Percentiles rank a stretch among this genome's conserved stretches.
Evolutionary conservation across 2,329 filamentous ascomycete genomes (phyloP).

Genomic region (Neospermospora avenae): DNA sequence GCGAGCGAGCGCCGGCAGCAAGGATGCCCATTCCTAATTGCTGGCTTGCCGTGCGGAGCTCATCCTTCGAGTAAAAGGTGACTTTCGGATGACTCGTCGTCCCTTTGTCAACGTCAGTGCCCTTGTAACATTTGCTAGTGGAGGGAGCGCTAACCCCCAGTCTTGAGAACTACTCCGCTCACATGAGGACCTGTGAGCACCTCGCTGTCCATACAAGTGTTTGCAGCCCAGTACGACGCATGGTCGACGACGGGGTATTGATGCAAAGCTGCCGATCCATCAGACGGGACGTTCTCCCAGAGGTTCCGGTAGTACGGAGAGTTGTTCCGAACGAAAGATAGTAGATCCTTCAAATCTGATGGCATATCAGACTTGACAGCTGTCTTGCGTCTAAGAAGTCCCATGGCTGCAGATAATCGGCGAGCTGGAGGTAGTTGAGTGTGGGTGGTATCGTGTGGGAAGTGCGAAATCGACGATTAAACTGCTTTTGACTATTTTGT

Average conservation of each 20-base stretch:
- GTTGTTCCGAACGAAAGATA: background rate
- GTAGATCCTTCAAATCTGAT: background rate
- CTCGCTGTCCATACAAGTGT: background rate
- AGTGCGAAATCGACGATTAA: no score
- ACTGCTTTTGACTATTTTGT: no score
- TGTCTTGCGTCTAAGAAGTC: background rate
- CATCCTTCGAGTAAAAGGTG: slow-evolving; percentile 4
- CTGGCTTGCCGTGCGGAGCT: slow-evolving; percentile 3
- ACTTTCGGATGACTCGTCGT: slow-evolving; percentile 4
- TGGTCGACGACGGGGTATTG: background rate
- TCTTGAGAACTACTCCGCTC: slow-evolving; percentile 1
- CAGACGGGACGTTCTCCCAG: background rate
- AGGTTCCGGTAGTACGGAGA: slow-evolving; percentile 4
- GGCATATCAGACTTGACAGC: background rate
- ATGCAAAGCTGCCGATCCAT: background rate
- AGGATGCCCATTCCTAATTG: slow-evolving; percentile 1
- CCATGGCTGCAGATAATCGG: background rate
- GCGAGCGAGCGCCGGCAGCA: background rate
- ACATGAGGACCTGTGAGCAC: background rate
- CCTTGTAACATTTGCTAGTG: background rate
- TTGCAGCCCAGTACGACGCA: slow-evolving; percentile 5
- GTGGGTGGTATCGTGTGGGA: no score
- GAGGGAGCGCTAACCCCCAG: background rate
- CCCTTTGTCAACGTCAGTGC: background rate
- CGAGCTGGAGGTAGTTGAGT: no score